Base-by-base conservation (phyloP, 805 yeast genomes). In the Candida gorgasii region DNA sequence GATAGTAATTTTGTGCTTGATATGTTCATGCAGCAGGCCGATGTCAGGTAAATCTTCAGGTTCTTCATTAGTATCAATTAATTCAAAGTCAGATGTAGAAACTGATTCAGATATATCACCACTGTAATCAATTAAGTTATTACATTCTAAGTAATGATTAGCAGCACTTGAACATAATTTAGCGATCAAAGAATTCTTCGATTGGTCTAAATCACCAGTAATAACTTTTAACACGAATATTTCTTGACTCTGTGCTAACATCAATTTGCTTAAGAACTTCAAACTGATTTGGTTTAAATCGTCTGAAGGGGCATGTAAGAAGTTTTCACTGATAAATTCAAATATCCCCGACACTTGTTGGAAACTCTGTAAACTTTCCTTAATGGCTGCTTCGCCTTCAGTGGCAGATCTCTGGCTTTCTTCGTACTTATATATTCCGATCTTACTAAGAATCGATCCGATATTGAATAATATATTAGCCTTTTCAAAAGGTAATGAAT, bases 171-270 rank as follows among this genome's bases (percentile, higher is more conserved):
- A 64, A n/a, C 93, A 80, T 40, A 92, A 72, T 61, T 80, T 88
- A 14, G 95, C 71, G n/a, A 86, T 74, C 57, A 92, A 68, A 0
- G 92, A 78, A 31, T 82, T 79, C 55, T 86, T 85, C 51, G 55
- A 57, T 45, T 67, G 75, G 33, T 74, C 76, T 6, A 76, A 58
- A 42, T 74, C 79, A 7, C 70, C 73, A 43, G 67, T 72, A 27
- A 88, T 57, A 7, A 80, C 78, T 49, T 80, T 84, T 54, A 82
- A 59, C 2, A 84, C 64, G 58, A 92, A 90, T 5, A 85, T 75
- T 51, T 93, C 97, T 58, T 90, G 97, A 2, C 93, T 88, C 60
- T 92, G 96, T 0, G 95, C 93, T 42, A 89, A 67, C 79, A 84
- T 80, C 42, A 90, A 60, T 49, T 75, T 75, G 12, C 73, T 59